Percentiles rank a stretch among this genome's conserved stretches.
Conservation (phyloP, 2,329 filamentous ascomycete species). For the Saccharata proteae region DNA sequence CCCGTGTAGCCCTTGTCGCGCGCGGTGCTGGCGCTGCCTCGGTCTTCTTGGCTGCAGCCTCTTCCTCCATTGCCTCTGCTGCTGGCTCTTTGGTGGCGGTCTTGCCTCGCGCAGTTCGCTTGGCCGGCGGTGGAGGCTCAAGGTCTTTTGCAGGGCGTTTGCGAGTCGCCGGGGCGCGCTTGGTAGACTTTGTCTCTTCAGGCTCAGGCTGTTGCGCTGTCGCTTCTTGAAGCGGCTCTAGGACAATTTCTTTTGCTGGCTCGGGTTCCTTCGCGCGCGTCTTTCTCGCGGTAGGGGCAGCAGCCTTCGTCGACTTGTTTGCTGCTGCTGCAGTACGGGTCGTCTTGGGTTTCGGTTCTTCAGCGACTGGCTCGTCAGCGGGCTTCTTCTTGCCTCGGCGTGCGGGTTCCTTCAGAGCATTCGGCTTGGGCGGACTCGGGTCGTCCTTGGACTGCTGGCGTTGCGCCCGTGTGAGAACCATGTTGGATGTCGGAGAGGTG, state of each 20-base stretch:
- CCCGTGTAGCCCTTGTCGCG: conserved; percentile 5
- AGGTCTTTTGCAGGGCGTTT: conserved; percentile 6
- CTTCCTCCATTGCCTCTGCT: background rate
- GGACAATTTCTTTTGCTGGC: too few relatives aligned
- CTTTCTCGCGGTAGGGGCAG: conserved; percentile 4
- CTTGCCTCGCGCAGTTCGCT: conserved; percentile 5
- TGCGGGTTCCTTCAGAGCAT: conserved; percentile 6
- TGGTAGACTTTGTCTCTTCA: background rate
- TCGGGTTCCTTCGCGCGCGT: conserved; percentile 7
- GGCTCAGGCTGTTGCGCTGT: too few relatives aligned
- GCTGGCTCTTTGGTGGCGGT: background rate
- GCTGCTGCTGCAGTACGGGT: conserved; percentile 1
- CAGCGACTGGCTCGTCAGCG: conserved; percentile 1
- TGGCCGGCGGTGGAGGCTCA: conserved; percentile 5
- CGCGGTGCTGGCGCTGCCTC: background rate
- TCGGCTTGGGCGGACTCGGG: conserved; percentile 1
- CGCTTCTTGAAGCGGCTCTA: too few relatives aligned
- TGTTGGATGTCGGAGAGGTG: conserved; percentile 2
- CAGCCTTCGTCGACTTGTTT: background rate
- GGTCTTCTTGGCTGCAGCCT: conserved; percentile 1
- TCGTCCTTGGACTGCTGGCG: conserved; percentile 7
- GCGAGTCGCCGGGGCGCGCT: conserved; percentile 1
- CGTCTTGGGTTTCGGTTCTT: conserved; percentile 2
- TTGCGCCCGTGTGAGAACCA: conserved; percentile 9
- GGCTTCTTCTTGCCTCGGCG: conserved; percentile 6